phyloP scores from a whole-genome alignment of 2,329 filamentous ascomycete genomes.

The Fusarium sp. region DNA sequence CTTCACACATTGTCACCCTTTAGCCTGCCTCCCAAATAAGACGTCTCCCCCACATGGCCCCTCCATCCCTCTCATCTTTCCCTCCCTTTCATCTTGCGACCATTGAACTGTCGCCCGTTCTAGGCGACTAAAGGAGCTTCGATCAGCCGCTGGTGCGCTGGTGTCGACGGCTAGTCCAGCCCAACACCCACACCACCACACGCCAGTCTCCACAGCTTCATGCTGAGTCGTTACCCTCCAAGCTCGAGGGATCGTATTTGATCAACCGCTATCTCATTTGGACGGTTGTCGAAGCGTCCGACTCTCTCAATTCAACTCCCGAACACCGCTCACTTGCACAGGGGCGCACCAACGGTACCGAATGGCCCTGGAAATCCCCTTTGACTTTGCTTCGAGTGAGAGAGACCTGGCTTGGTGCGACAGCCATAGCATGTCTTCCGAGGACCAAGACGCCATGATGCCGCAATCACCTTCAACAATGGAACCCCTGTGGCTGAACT shows the following conservation, averaged over 20 bases:
- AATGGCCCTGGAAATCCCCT: conserved; percentile 61
- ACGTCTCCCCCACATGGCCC: conserved; percentile 47
- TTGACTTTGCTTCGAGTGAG: conserved; percentile 56
- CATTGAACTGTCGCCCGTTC: conserved; percentile 40
- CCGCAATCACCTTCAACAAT: conserved; percentile 50
- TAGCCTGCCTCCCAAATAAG: conserved; percentile 46
- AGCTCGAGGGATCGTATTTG: conserved; percentile 30
- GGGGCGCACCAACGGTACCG: conserved; percentile 32
- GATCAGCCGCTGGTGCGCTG: conserved; percentile 46
- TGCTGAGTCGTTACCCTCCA: conserved; percentile 37
- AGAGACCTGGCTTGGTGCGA: conserved; percentile 60
- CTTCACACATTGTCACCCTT: conserved; percentile 39
- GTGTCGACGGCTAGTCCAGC: conserved; percentile 43
- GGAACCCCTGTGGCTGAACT: conserved; percentile 46
- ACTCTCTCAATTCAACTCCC: conserved; percentile 18
- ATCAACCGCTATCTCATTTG: conserved; percentile 31
- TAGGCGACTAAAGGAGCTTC: conserved; percentile 43
- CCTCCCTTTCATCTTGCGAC: conserved; percentile 40
- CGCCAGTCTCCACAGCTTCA: conserved; percentile 43
- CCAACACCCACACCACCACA: conserved; percentile 44
- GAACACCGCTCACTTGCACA: conserved; percentile 6
- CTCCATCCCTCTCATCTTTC: conserved; percentile 46
- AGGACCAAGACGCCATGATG: conserved; percentile 45
- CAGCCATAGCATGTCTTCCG: conserved; percentile 58
- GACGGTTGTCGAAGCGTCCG: conserved; percentile 13